These are phyloP conservation scores for Ashbya aceris DNA, from an alignment of 1,139 yeast genomes.

Conservation along the genomic window DNA sequence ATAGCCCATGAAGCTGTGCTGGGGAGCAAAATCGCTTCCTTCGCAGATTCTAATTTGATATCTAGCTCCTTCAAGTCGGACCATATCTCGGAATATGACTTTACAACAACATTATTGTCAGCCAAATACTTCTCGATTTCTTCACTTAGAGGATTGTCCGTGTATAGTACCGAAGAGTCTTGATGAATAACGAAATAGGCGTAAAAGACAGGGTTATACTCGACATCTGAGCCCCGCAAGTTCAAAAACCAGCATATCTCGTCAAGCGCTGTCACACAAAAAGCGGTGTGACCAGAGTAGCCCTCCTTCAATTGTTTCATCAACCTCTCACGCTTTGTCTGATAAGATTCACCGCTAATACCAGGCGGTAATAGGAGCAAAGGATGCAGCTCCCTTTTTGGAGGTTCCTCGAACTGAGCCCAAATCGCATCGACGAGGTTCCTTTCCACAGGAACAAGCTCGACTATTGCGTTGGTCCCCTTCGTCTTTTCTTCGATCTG, in stretches of 20 bases:
- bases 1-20: slow-evolving; percentile 76
- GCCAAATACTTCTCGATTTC: slow-evolving; percentile 28
- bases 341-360: slow-evolving; percentile 41
- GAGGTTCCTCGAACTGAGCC: slow-evolving; percentile 44
- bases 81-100: slow-evolving; percentile 53
- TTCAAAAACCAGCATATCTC: slow-evolving; percentile 92
- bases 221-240: slow-evolving; percentile 77
- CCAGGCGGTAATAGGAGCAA: slow-evolving; percentile 38
- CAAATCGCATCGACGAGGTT: slow-evolving; percentile 76
- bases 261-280: slow-evolving; percentile 70
- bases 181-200: slow-evolving; percentile 60
- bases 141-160: slow-evolving; percentile 35
- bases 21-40: slow-evolving; percentile 47
- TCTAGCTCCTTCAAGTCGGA: slow-evolving; percentile 33
- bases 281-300: slow-evolving; percentile 27
- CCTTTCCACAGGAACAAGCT: slow-evolving; percentile 52
- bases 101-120: slow-evolving; percentile 36
- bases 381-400: slow-evolving; percentile 37
- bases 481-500: slow-evolving; percentile 28
- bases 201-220: slow-evolving; percentile 85
- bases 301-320: slow-evolving; percentile 30
- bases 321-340: slow-evolving; percentile 33
- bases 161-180: slow-evolving; percentile 47
- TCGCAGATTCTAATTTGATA: slow-evolving; percentile 6
- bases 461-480: slow-evolving; percentile 34